These are phyloP conservation scores for Trichoderma atrobrunneum DNA, from an alignment of 2,329 filamentous ascomycete genomes.

Conservation along the genomic window DNA sequence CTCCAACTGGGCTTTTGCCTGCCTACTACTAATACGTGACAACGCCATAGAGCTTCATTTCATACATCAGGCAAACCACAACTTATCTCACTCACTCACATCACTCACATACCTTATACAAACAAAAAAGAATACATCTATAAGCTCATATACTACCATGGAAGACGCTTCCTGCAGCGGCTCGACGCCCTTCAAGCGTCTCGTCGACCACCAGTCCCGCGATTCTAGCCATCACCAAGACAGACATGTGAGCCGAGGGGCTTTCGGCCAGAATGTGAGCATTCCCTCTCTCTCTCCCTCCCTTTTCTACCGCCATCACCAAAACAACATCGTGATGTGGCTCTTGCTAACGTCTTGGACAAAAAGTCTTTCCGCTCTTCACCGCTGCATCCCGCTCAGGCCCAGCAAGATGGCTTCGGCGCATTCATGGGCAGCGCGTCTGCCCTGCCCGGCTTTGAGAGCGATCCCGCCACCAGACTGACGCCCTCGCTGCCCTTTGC, in stretches of 20 bases:
- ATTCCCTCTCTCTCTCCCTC: neutral
- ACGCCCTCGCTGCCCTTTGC: slow-evolving; percentile 33
- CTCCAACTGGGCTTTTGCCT: neutral
- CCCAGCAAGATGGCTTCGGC: slow-evolving; percentile 32
- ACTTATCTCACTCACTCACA: neutral
- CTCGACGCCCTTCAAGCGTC: slow-evolving; percentile 42
- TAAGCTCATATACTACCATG: slow-evolving; percentile 28
- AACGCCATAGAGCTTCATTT: neutral
- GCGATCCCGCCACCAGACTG: slow-evolving; percentile 36
- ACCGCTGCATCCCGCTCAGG: slow-evolving; percentile 28
- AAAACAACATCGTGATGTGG: neutral
- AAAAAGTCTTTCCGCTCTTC: slow-evolving; percentile 38
- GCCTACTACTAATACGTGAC: neutral
- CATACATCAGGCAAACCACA: neutral
- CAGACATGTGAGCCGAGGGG: slow-evolving; percentile 33
- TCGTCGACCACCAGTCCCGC: slow-evolving; percentile 42
- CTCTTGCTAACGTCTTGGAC: neutral
- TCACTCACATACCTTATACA: too few relatives aligned
- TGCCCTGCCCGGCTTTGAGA: slow-evolving; percentile 30
- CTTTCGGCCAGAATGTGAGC: slow-evolving; percentile 33
- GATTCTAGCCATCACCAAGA: slow-evolving; percentile 43
- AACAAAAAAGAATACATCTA: neutral
- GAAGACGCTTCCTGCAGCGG: slow-evolving; percentile 43
- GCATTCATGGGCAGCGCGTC: slow-evolving; percentile 35
- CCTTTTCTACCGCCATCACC: neutral